phyloP scores from a whole-genome alignment of 2,329 filamentous ascomycete genomes.

The Berkeleyomyces basicola region DNA sequence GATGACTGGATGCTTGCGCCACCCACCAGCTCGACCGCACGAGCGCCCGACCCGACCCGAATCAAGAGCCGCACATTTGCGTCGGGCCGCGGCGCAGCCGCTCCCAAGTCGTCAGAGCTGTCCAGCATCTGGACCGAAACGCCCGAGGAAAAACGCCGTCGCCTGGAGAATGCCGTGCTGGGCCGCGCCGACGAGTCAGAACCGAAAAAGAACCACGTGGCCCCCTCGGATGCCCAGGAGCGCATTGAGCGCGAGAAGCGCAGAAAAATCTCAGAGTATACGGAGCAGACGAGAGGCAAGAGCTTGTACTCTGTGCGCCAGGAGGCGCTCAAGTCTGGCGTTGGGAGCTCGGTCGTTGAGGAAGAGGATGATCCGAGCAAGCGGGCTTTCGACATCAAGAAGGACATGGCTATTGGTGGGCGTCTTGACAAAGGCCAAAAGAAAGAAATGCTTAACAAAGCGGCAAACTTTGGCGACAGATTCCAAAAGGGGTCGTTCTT shows the following conservation, averaged over 20 bases:
- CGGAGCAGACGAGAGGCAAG: constrained; percentile 37
- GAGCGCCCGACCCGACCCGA: constrained; percentile 67
- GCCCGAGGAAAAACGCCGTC: constrained; percentile 67
- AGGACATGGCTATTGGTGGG: constrained; percentile 71
- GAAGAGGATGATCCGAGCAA: constrained; percentile 84
- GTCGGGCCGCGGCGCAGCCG: constrained; percentile 32
- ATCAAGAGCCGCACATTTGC: constrained; percentile 70
- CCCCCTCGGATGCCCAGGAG: constrained; percentile 24
- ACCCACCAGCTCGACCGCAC: constrained; percentile 36
- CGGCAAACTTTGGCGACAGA: constrained; percentile 63
- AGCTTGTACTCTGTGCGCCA: constrained; percentile 45
- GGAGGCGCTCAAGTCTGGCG: constrained; percentile 16
- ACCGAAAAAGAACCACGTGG: constrained; percentile 15
- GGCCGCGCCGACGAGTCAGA: constrained; percentile 40
- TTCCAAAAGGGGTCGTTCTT: constrained; percentile 62
- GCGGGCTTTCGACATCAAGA: constrained; percentile 76
- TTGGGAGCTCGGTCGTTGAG: constrained; percentile 21
- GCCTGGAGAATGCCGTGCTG: constrained; percentile 66
- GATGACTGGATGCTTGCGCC: constrained; percentile 77
- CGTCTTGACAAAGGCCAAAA: constrained; percentile 58
- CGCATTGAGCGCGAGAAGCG: constrained; percentile 41
- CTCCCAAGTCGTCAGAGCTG: constrained; percentile 24
- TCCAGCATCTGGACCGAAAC: constrained; percentile 81
- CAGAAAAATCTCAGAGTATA: constrained; percentile 29
- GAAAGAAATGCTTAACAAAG: constrained; percentile 61